A percentile compares a stretch with the other conserved stretches of the same genome.
phyloP scores from a whole-genome alignment of 305 asterid species.

The Vinca major region DNA sequence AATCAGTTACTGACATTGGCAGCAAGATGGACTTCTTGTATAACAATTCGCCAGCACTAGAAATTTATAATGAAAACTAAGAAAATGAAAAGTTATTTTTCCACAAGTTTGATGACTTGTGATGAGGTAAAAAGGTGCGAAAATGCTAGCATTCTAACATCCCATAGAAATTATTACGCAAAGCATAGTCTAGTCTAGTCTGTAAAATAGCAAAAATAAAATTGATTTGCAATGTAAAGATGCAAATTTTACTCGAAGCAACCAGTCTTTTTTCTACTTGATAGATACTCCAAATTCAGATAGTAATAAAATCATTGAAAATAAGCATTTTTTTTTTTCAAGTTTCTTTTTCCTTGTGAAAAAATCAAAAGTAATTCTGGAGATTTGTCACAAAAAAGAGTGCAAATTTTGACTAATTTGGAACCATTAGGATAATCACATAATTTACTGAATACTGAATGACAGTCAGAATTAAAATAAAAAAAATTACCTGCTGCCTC shows the following conservation, averaged over 20 bases:
- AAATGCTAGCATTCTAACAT: not conserved
- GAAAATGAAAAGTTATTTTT: not conserved
- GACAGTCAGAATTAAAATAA: not conserved
- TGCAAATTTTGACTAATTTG: not conserved
- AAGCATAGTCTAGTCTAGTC: not conserved
- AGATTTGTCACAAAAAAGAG: not conserved
- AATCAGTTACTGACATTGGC: not conserved
- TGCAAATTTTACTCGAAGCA: not conserved
- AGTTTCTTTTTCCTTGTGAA: not conserved
- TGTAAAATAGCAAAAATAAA: not conserved
- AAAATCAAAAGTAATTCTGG: not conserved
- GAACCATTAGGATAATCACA: conserved; percentile 3
- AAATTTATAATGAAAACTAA: not conserved
- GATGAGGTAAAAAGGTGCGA: not conserved
- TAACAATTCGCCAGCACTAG: not conserved
- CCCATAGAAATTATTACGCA: not conserved
- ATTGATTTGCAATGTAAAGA: not conserved
- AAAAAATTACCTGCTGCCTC: conserved; percentile 43
- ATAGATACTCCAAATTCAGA: too few relatives aligned
- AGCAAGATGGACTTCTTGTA: not conserved
- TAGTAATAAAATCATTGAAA: not conserved
- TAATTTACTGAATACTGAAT: not conserved
- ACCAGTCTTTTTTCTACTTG: not conserved
- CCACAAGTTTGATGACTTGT: not conserved
- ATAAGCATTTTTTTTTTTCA: not conserved